phyloP scores from a whole-genome alignment of 1,284 basidiomycete species.

The Sanguinoderma infundibulare region DNA sequence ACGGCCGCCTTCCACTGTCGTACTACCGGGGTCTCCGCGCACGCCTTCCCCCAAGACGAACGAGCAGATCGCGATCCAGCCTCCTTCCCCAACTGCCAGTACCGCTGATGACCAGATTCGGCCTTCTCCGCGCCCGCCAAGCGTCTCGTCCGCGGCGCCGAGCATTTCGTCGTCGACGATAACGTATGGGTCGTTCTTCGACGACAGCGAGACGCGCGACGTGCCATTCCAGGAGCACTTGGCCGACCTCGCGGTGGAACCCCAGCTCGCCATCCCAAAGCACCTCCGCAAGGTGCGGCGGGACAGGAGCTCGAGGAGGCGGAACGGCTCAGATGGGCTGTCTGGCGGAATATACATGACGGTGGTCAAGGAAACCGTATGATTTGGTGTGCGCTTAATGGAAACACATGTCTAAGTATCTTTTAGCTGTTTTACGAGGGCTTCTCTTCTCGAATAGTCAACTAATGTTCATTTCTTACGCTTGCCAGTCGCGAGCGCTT shows the following conservation, averaged over 20 bases:
- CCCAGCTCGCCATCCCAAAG: conserved; percentile 20
- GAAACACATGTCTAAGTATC: background rate
- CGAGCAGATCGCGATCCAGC: conserved; percentile 19
- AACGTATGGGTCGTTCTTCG: conserved; percentile 25
- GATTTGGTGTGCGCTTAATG: background rate
- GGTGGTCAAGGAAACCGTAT: conserved; percentile 42
- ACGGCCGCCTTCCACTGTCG: conserved; percentile 30
- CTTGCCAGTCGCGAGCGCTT: background rate
- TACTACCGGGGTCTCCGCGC: conserved; percentile 21
- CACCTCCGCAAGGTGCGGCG: conserved; percentile 25
- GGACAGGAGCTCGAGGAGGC: conserved; percentile 23
- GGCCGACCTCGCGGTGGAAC: conserved; percentile 12
- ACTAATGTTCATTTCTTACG: background rate
- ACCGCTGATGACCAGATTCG: background rate
- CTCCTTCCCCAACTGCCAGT: conserved; percentile 14
- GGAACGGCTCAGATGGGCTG: conserved; percentile 22
- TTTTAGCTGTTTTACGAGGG: background rate
- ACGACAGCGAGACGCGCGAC: conserved; percentile 25
- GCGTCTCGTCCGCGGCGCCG: conserved; percentile 22
- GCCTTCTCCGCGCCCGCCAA: conserved; percentile 23
- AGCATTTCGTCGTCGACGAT: conserved; percentile 36
- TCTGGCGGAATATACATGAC: conserved; percentile 43
- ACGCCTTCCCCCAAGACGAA: conserved; percentile 12
- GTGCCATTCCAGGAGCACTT: conserved; percentile 31
- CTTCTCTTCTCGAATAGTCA: background rate